Base-by-base conservation (phyloP, 1,284 basidiomycete species). In the Anthracocystis panici-leucophaei region DNA sequence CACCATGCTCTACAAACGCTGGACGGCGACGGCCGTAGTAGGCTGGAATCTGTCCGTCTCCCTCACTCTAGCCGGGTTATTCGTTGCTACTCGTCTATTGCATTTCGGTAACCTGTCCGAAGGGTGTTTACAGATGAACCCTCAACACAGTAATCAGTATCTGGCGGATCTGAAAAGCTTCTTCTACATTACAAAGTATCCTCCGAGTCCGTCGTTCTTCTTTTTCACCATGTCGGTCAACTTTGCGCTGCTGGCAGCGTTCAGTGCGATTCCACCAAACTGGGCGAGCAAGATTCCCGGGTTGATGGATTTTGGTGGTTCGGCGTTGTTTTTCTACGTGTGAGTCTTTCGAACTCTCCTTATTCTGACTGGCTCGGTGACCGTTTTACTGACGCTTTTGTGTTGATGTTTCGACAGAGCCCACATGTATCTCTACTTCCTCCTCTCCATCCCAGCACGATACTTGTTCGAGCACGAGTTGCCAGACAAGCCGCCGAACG, bases 181-280 rank as follows among this genome's bases (percentile, higher is more conserved):
- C 44, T 71, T 80, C 56, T 81, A 80, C 60, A 50, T 79, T n/a
- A 70, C 68, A 51, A 81, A 80, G 64, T 81, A 81, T 31, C 75
- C 75, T 1, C 79, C 79, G 5, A 67, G 63, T 40, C 75, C 78
- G 14, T 55, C 77, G 18, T 81, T 76, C 50, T 70, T 78, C 50
- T 67, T 66, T 12, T 45, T 75, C 0, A 78, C 79, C 5, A 64
- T 78, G 54, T 56, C 77, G 40, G 60, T 45, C 57, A 75, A 76
- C 61, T 78, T 79, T 45, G 51, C 52, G 10, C 63, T 81, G 8
- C 61, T 81, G 2, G 75, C 72, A 4, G 20, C 75, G 46, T 79
- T 81, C 54, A 62, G 62, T 40, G 54, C 57, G n/a, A 52, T 77
- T 8, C 67, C 75, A 0, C 48, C 71, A 1, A 12, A 1, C 5